phyloP scores from a whole-genome alignment of 1,284 basidiomycete species.

The Cutaneotrichosporon curvatum region DNA sequence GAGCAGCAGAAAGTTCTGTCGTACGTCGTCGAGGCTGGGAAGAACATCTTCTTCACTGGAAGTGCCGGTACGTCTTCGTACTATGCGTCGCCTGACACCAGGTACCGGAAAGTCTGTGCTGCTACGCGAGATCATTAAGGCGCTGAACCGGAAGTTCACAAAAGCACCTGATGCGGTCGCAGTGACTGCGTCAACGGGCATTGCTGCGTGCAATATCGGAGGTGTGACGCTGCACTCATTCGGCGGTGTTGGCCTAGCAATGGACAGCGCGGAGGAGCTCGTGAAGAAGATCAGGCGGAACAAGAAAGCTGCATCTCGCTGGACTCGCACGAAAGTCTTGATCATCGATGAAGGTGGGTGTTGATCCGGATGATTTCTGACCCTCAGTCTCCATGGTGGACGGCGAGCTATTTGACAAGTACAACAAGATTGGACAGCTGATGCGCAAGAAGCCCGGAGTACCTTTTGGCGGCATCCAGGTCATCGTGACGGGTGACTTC shows the following conservation, averaged over 20 bases:
- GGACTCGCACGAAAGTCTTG: slow-evolving; percentile 69
- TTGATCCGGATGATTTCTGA: background rate
- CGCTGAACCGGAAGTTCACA: slow-evolving; percentile 52
- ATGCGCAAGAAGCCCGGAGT: slow-evolving; percentile 53
- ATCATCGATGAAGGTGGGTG: slow-evolving; percentile 85
- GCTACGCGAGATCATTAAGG: slow-evolving; percentile 76
- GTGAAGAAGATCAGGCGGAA: slow-evolving; percentile 64
- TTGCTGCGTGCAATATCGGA: slow-evolving; percentile 90
- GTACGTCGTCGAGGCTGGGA: slow-evolving; percentile 59
- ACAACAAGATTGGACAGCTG: slow-evolving; percentile 42
- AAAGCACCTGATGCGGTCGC: slow-evolving; percentile 58
- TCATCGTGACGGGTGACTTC: slow-evolving; percentile 91
- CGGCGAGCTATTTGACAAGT: slow-evolving; percentile 58
- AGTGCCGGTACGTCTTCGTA: slow-evolving; percentile 66
- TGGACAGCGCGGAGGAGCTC: slow-evolving; percentile 60
- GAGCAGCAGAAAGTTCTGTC: slow-evolving; percentile 77
- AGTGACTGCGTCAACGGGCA: slow-evolving; percentile 82
- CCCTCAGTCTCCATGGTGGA: slow-evolving; percentile 91
- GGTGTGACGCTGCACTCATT: slow-evolving; percentile 91
- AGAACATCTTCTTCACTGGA: slow-evolving; percentile 94
- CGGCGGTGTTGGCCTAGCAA: slow-evolving; percentile 76
- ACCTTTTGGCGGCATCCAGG: slow-evolving; percentile 94
- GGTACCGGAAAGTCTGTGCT: slow-evolving; percentile 94
- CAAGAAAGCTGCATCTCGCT: slow-evolving; percentile 60
- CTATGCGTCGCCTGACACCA: slow-evolving; percentile 29